phyloP scores from a whole-genome alignment of 129 eudicot species.

The Flaveria sonorensis region DNA sequence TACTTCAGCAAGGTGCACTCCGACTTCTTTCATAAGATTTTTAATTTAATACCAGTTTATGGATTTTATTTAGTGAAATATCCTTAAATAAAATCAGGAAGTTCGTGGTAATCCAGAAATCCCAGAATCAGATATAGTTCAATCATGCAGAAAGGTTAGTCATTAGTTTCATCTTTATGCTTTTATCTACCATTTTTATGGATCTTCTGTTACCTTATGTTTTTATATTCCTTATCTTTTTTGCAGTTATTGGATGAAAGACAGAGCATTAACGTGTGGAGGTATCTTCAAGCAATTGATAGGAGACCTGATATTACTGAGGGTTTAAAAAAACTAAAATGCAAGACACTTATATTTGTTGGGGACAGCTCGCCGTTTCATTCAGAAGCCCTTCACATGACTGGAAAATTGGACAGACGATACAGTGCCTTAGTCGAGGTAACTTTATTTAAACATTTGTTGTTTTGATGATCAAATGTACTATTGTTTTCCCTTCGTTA shows the following conservation, averaged over 20 bases:
- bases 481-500: not conserved
- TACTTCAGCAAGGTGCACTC: constrained; percentile 86
- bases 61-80: constrained; percentile 14
- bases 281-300: constrained; percentile 92
- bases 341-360: constrained; percentile 91
- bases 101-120: constrained; percentile 86
- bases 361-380: constrained; percentile 89
- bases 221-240: not conserved
- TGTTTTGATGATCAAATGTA: not conserved
- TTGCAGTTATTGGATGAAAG: constrained; percentile 86
- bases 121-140: constrained; percentile 95
- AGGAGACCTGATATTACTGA: constrained; percentile 82
- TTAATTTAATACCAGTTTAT: not conserved
- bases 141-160: constrained; percentile 92
- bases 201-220: not conserved
- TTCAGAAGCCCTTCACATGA: constrained; percentile 88
- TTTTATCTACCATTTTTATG: not conserved
- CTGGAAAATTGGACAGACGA: constrained; percentile 77
- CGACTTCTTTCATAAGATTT: not conserved
- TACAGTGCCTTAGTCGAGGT: constrained; percentile 97
- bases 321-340: constrained; percentile 71
- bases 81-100: constrained; percentile 52
- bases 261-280: constrained; percentile 78
- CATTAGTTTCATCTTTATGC: not conserved
- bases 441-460: constrained; percentile 4